These are phyloP conservation scores for Rhizopogon vulgaris DNA, from an alignment of 768 basidiomycete genomes.

Conservation along the genomic window DNA sequence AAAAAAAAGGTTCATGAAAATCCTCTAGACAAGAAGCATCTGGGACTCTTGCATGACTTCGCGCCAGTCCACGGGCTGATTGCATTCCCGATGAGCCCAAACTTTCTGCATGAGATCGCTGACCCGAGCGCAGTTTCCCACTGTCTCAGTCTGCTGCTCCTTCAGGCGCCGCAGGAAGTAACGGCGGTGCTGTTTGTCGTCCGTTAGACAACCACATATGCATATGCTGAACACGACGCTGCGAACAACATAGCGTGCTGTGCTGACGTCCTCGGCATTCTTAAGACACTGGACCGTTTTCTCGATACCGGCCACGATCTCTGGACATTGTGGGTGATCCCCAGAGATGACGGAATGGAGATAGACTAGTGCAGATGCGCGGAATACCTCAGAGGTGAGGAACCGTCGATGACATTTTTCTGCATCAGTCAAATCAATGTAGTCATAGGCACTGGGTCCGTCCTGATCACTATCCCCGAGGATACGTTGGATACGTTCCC, in stretches of 20 bases:
- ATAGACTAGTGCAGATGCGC: conserved; percentile 68
- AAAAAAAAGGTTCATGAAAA: too few species aligned
- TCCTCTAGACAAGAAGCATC: conserved; percentile 54
- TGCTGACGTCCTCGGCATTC: conserved; percentile 28
- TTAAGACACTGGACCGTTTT: conserved; percentile 47
- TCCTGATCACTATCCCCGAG: conserved; percentile 4
- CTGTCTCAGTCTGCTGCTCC: conserved; percentile 44
- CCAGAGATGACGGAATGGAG: conserved; percentile 74
- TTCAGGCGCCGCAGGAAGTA: conserved; percentile 42
- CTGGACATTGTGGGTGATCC: conserved; percentile 57
- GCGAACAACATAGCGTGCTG: conserved; percentile 53
- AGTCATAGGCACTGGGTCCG: conserved; percentile 2
- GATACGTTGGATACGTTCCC: conserved; percentile 42
- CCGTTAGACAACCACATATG: conserved; percentile 65
- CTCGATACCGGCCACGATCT: conserved; percentile 50
- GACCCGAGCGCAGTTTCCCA: conserved; percentile 64
- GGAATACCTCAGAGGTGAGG: conserved; percentile 59
- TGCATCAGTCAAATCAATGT: conserved; percentile 1
- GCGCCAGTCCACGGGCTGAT: conserved; percentile 55
- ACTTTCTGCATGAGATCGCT: conserved; percentile 46
- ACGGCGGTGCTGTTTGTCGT: conserved; percentile 35
- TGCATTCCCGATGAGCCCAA: conserved; percentile 41
- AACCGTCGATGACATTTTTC: conserved; percentile 29
- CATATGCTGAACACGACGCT: conserved; percentile 78
- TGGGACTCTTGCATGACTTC: conserved; percentile 41